These are phyloP conservation scores for Lactarius akahatsu DNA, from an alignment of 768 basidiomycete genomes.

Conservation along the genomic window DNA sequence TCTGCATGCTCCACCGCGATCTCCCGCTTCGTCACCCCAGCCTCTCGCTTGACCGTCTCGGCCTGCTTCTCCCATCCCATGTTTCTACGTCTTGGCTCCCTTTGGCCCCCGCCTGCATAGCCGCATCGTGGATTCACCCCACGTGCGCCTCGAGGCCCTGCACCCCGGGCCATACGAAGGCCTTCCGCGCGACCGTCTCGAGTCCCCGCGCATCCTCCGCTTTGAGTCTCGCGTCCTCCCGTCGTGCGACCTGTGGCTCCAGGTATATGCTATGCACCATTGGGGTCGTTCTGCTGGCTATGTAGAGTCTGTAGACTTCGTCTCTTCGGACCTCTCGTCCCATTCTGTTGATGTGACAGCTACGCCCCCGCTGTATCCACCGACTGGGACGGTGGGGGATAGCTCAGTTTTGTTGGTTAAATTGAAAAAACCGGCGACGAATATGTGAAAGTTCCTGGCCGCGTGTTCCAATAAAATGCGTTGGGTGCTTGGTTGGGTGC, in stretches of 20 bases:
- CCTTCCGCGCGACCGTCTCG: conserved; percentile 20
- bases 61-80: conserved; percentile 13
- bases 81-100: conserved; percentile 10
- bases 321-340: conserved; percentile 3
- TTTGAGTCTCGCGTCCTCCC: conserved; percentile 13
- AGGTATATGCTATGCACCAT: conserved; percentile 5
- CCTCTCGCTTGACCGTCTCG: no score
- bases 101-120: conserved; percentile 9
- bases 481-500: no score
- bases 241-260: conserved; percentile 15
- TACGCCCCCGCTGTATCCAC: not conserved
- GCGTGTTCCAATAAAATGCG: conserved; percentile 8
- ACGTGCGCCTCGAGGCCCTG: conserved; percentile 11
- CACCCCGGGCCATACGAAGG: conserved; percentile 12
- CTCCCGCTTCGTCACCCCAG: conserved; percentile 11
- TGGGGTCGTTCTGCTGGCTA: conserved; percentile 12
- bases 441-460: not conserved
- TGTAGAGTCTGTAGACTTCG: conserved; percentile 11
- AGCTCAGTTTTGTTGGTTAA: not conserved
- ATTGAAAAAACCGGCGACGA: not conserved
- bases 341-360: not conserved
- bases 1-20: conserved; percentile 16
- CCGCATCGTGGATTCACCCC: conserved; percentile 14
- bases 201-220: conserved; percentile 13
- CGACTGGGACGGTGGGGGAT: not conserved